Evolutionary conservation across 192 early-diverging fungal genomes (phyloP).

Genomic region (Coemansia sp.): DNA sequence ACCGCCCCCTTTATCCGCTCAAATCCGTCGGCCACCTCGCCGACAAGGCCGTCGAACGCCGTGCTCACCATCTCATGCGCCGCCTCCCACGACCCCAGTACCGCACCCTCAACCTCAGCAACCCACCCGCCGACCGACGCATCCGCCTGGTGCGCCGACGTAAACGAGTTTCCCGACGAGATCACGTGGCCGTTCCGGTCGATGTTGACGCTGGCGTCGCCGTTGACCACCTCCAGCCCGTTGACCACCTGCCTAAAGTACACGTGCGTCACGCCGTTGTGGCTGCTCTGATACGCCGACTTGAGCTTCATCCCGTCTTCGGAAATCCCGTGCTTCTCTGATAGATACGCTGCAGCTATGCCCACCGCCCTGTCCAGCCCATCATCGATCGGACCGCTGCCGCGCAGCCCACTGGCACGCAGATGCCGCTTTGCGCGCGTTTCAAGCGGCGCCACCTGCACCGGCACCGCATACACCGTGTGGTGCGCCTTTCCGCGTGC

Average conservation of each 20-base stretch:
- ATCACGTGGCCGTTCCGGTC: constrained; percentile 39
- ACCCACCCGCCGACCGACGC: constrained; percentile 12
- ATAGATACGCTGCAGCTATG: constrained; percentile 40
- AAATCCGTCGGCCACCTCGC: constrained; percentile 24
- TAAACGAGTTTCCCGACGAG: constrained; percentile 51
- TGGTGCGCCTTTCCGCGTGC: constrained; percentile 29
- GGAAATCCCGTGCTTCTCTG: constrained; percentile 23
- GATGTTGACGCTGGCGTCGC: constrained; percentile 62
- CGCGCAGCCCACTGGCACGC: constrained; percentile 10
- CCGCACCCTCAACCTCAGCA: constrained; percentile 19
- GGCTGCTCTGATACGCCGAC: constrained; percentile 47
- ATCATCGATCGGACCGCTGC: not conserved
- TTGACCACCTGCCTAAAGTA: constrained; percentile 60
- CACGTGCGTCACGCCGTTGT: constrained; percentile 63
- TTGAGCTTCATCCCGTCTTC: constrained; percentile 38
- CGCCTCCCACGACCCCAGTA: constrained; percentile 40
- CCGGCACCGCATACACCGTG: constrained; percentile 32
- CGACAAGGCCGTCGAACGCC: constrained; percentile 23
- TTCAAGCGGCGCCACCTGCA: constrained; percentile 18
- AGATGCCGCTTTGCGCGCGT: constrained; percentile 24
- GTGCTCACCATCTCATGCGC: constrained; percentile 30
- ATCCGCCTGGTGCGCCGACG: not conserved
- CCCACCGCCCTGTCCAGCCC: constrained; percentile 28
- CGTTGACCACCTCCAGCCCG: constrained; percentile 62
- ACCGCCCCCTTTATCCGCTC: constrained; percentile 29